Conservation (phyloP, 139 green algal genomes). For the Chlorella ohadii region DNA sequence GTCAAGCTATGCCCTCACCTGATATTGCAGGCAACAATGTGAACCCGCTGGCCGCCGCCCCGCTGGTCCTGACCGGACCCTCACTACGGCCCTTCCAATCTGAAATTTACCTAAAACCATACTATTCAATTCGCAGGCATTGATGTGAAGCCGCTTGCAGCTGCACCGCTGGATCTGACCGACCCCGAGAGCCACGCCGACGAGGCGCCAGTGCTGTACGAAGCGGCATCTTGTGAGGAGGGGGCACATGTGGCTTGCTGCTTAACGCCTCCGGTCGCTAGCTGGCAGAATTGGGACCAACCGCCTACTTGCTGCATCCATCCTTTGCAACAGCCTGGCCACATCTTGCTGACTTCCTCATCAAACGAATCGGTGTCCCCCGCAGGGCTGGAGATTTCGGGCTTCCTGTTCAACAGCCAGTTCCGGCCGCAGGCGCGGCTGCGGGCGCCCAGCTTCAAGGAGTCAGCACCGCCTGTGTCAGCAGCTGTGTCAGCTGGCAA, state of each 20-base stretch:
- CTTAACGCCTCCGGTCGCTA: too few relatives aligned
- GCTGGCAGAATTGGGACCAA: too few relatives aligned
- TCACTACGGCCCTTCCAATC: too few relatives aligned
- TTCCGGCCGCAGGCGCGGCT: neutral
- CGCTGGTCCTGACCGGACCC: too few relatives aligned
- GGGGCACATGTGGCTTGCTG: neutral
- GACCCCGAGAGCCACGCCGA: neutral
- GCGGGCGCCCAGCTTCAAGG: neutral
- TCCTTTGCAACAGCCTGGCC: too few relatives aligned
- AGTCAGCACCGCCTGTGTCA: neutral
- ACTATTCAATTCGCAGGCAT: conserved; percentile 22
- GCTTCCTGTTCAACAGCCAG: conserved; percentile 54
- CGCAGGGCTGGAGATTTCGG: conserved; percentile 51
- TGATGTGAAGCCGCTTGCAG: conserved; percentile 35
- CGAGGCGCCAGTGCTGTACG: conserved; percentile 48
- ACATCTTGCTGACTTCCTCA: too few relatives aligned
- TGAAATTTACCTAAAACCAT: too few relatives aligned
- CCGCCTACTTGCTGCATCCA: too few relatives aligned
- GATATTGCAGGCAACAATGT: too few relatives aligned
- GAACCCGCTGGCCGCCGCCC: too few relatives aligned
- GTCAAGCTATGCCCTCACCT: too few relatives aligned
- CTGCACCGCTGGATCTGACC: conserved; percentile 26
- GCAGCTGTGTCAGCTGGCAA: neutral
- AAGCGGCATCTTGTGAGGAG: conserved; percentile 55
- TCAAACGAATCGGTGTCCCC: too few relatives aligned